These are phyloP conservation scores for Leishmania mexicana DNA, from an alignment of 208 protist genomes.

Conservation along the genomic window DNA sequence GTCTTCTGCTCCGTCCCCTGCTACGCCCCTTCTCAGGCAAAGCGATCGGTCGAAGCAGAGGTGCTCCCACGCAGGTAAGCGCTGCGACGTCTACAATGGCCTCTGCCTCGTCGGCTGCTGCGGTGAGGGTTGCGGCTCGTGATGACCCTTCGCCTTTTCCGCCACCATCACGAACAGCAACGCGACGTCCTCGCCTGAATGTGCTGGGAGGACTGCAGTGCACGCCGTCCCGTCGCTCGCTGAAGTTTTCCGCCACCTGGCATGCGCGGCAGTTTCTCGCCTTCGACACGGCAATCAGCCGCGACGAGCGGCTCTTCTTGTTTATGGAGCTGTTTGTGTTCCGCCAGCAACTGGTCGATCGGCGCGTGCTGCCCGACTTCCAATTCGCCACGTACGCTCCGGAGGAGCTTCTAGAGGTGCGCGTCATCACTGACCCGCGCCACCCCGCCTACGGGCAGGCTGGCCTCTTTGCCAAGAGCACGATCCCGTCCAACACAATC, in stretches of 20 bases:
- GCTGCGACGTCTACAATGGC: neutral
- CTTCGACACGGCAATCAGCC: constrained; percentile 76
- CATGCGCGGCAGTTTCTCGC: constrained; percentile 73
- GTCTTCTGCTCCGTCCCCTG: too few relatives aligned
- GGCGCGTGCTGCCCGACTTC: constrained; percentile 42
- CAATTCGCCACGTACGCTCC: constrained; percentile 53
- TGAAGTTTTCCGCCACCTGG: constrained; percentile 65
- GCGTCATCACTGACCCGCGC: constrained; percentile 70
- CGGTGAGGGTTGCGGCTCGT: neutral
- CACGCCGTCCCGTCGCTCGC: constrained; percentile 62
- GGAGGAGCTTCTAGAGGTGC: constrained; percentile 80
- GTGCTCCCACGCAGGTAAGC: too few relatives aligned
- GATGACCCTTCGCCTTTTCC: neutral
- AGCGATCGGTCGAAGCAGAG: neutral
- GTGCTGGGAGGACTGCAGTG: constrained; percentile 40
- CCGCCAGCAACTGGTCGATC: constrained; percentile 42
- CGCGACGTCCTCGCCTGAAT: neutral
- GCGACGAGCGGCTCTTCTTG: constrained; percentile 67
- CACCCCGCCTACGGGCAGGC: constrained; percentile 90
- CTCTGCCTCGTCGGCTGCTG: neutral
- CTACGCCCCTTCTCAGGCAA: neutral
- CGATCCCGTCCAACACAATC: constrained; percentile 73
- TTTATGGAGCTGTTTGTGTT: constrained; percentile 74
- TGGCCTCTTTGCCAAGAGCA: constrained; percentile 73
- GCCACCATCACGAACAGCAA: neutral